Evolutionary conservation across 208 protist genomes (phyloP).

Genomic region (Trypanosoma theileri): DNA sequence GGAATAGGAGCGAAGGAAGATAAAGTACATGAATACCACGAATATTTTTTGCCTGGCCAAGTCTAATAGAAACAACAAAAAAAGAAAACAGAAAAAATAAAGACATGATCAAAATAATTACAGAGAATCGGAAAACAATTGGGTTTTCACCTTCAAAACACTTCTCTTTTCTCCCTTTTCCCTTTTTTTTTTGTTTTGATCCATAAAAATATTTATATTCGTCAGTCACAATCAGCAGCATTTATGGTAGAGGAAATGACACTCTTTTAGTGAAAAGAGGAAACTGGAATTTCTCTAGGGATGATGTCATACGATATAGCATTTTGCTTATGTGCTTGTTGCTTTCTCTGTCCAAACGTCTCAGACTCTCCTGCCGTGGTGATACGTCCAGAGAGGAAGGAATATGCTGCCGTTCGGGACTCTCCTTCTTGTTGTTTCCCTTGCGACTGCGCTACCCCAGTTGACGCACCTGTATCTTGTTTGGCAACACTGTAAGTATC

Average conservation of each 20-base stretch:
- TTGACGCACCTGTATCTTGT: no score
- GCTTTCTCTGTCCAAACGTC: background rate
- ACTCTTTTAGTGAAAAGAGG: slow-evolving; percentile 16
- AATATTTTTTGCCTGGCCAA: no score
- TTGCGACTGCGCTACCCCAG: no score
- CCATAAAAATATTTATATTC: background rate
- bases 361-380: background rate
- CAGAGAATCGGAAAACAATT: background rate
- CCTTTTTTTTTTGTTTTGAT: no score
- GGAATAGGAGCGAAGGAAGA: background rate
- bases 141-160: background rate
- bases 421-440: background rate
- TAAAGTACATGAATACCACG: background rate
- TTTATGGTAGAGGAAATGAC: background rate
- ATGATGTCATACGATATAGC: background rate
- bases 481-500: no score
- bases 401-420: background rate
- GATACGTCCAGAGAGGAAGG: background rate
- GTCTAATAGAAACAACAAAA: background rate
- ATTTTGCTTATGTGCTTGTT: background rate
- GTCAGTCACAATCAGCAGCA: background rate
- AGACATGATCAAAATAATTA: background rate
- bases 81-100: background rate
- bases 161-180: background rate
- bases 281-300: slow-evolving; percentile 16